phyloP scores from a whole-genome alignment of 495 filamentous ascomycete species.

The Penicillium roqueforti region DNA sequence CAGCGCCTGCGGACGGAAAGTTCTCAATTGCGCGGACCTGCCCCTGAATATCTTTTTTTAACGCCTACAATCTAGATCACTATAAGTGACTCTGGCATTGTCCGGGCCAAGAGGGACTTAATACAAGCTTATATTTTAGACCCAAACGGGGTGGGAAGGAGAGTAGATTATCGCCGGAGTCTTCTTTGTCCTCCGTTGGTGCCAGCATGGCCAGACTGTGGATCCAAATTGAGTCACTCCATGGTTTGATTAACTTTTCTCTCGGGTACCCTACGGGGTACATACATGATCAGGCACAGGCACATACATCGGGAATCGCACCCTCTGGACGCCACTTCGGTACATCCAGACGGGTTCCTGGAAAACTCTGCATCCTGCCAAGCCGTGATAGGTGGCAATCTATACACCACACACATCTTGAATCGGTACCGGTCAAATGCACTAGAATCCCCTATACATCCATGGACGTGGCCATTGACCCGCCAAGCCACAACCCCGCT shows the following conservation, averaged over 20 bases:
- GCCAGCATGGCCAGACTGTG: neutral
- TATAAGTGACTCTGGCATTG: neutral
- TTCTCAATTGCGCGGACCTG: neutral
- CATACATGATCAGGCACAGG: neutral
- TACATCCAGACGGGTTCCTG: neutral
- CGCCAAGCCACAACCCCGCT: constrained; percentile 4
- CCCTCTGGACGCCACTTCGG: constrained; percentile 1
- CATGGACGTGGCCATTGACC: neutral
- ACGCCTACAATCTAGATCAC: neutral
- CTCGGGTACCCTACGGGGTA: neutral
- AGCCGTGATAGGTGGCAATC: neutral
- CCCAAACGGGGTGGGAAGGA: constrained; percentile 2
- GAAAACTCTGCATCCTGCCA: constrained; percentile 6
- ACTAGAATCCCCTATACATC: neutral
- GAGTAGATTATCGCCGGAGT: constrained; percentile 1
- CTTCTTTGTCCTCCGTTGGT: neutral
- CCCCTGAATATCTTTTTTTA: neutral
- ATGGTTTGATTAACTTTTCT: neutral
- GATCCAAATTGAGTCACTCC: neutral
- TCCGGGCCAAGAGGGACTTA: neutral
- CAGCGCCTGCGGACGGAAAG: neutral
- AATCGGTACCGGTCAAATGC: neutral
- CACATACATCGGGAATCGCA: neutral
- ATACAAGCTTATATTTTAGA: constrained; percentile 6
- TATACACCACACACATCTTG: neutral